phyloP scores from a whole-genome alignment of 495 filamentous ascomycete genomes.

The Aspergillus mulundensis region DNA sequence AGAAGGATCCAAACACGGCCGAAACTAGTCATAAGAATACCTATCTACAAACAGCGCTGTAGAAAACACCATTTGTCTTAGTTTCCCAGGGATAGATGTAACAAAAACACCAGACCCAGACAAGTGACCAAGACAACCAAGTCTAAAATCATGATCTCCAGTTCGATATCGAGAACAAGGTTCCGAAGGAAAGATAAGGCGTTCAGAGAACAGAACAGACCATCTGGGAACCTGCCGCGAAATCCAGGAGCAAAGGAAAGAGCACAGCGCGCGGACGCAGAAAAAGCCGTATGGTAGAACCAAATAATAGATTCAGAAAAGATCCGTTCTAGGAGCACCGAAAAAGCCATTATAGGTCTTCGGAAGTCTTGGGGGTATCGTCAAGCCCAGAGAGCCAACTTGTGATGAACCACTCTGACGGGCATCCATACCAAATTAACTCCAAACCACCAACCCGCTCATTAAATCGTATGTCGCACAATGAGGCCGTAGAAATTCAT shows the following conservation, averaged over 20 bases:
- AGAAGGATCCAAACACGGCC: slow-evolving; percentile 3
- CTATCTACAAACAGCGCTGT: slow-evolving; percentile 19
- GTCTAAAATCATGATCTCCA: neutral
- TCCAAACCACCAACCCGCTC: slow-evolving; percentile 28
- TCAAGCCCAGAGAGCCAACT: neutral
- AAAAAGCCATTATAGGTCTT: neutral
- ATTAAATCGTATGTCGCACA: slow-evolving; percentile 26
- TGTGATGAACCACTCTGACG: slow-evolving; percentile 6
- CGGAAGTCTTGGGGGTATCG: neutral
- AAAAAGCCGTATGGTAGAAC: neutral
- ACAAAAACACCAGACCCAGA: neutral
- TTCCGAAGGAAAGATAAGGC: no score
- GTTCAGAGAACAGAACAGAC: no score
- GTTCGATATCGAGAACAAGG: no score
- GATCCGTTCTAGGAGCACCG: neutral
- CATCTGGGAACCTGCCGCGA: neutral
- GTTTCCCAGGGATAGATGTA: neutral
- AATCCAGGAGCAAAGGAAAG: neutral
- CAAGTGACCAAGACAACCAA: neutral
- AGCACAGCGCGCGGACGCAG: neutral
- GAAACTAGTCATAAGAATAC: slow-evolving; percentile 20
- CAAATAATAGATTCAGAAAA: neutral
- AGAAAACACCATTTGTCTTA: neutral
- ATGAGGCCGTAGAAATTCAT: slow-evolving; percentile 21
- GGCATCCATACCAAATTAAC: slow-evolving; percentile 24